Percentiles rank a stretch among this genome's conserved stretches.
Conservation (phyloP, 129 eudicot genomes). For the Flaveria linearis region DNA sequence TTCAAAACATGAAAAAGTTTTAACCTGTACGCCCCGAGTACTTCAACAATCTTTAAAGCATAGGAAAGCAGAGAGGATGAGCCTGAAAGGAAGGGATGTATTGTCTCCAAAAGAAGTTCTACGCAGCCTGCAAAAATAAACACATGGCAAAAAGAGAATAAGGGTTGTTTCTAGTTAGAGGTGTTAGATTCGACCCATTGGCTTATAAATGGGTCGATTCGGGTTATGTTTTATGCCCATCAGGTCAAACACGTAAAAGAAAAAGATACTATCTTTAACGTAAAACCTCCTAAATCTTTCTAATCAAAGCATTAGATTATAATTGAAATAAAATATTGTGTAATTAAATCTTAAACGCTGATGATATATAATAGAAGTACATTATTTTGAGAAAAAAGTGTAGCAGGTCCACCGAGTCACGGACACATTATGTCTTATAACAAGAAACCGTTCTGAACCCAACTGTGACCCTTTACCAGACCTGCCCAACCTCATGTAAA, state of each 20-base stretch:
- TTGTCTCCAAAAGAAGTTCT: conserved; percentile 85
- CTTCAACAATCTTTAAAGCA: conserved; percentile 82
- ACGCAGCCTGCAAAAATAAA: conserved; percentile 66
- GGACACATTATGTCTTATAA: not conserved
- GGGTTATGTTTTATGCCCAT: not conserved
- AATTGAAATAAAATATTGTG: not conserved
- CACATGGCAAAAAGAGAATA: conserved; percentile 12
- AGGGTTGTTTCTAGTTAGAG: not conserved
- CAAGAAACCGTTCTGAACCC: not conserved
- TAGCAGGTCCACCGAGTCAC: not conserved
- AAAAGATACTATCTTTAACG: not conserved
- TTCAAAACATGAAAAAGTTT: conserved; percentile 11
- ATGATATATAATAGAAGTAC: not conserved
- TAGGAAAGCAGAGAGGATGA: conserved; percentile 76
- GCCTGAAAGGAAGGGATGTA: conserved; percentile 74
- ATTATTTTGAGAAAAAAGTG: not conserved
- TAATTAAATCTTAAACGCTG: conserved; percentile 5
- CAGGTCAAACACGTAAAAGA: not conserved
- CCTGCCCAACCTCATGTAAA: not conserved
- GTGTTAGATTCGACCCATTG: not conserved
- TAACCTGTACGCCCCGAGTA: conserved; percentile 95
- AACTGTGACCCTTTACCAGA: not conserved
- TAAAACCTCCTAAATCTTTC: not conserved
- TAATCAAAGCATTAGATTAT: not conserved
- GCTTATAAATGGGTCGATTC: conserved; percentile 1